Base-by-base conservation (phyloP, 1,284 basidiomycete species). In the Cerrena zonata region DNA sequence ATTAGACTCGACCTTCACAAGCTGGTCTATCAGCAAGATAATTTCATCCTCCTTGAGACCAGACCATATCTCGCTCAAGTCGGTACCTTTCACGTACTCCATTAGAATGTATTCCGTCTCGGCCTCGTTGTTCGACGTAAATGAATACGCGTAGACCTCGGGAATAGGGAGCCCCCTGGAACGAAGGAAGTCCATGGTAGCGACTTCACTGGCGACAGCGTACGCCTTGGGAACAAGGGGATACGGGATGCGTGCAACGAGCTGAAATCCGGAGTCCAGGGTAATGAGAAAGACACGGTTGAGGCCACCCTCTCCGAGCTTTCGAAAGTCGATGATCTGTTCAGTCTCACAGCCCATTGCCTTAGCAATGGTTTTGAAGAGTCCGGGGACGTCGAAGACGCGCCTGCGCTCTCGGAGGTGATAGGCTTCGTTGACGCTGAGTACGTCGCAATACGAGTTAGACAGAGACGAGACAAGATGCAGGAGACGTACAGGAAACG, bases 51-150 rank as follows among this genome's bases (percentile, higher is more conserved):
- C 43, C 59, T 53, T 59, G 4, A 76, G 61, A 2, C 68, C 59
- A 15, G 61, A 12, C 74, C 73, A 77, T 43, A 75, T 42, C 44
- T 77, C 67, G 60, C 63, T 71, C 10, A 77, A 57, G 2, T 67
- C 70, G 1, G 64, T 67, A 46, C 74, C 74, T 62, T 53, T 42
- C 0, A 77, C 47, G 52, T 69, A 76, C 52, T 77, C 69, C 75
- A 76, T 77, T 27, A 77, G 69, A 39, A 76, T 73, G 53, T 75
- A 76, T 59, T 73, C 70, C 0, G 73, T 77, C 61, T 64, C 54
- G 21, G 75, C 75, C 10, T 59, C 68, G 57, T 78, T 77, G 65
- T 77, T 63, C 58, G 71, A 55, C 49, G 53, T n/a, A 63, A 72
- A 63, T n/a, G 75, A 76, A 64, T 77, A 77, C 40, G 57, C 72